phyloP scores from a whole-genome alignment of 441 rosid genomes.

The Metrosideros polymorpha region DNA sequence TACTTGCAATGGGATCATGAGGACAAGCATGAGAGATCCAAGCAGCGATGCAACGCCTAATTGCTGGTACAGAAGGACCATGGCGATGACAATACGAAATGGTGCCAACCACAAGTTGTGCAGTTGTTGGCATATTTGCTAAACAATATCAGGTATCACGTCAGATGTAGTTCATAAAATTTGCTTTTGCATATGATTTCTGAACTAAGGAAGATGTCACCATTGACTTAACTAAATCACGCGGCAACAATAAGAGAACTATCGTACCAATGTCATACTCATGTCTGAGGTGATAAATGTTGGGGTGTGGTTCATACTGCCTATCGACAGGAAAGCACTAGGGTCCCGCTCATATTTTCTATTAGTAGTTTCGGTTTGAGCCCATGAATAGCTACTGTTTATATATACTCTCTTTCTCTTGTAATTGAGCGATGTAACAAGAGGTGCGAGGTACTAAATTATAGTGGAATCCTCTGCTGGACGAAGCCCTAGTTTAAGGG shows the following conservation, averaged over 20 bases:
- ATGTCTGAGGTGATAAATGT: not conserved
- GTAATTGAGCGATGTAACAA: too few relatives aligned
- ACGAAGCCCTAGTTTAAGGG: too few relatives aligned
- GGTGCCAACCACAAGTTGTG: slow-evolving; percentile 93
- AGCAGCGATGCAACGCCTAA: slow-evolving; percentile 78
- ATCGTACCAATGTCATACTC: not conserved
- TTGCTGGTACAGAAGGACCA: slow-evolving; percentile 89
- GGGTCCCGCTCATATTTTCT: too few relatives aligned
- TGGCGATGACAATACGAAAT: slow-evolving; percentile 65
- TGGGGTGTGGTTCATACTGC: too few relatives aligned
- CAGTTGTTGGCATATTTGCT: slow-evolving; percentile 75
- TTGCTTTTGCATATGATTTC: not conserved
- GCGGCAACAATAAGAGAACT: not conserved
- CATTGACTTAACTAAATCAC: not conserved
- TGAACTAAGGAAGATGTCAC: not conserved
- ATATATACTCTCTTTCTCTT: too few relatives aligned
- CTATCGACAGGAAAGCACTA: too few relatives aligned
- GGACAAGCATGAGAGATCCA: slow-evolving; percentile 61
- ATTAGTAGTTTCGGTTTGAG: too few relatives aligned
- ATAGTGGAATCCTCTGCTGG: too few relatives aligned
- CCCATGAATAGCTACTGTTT: too few relatives aligned
- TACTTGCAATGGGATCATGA: slow-evolving; percentile 76
- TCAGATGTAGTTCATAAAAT: not conserved
- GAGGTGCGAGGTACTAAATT: too few relatives aligned
- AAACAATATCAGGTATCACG: slow-evolving; percentile 3